Conservation (phyloP, 2,329 filamentous ascomycete species). For the Arachnopeziza araneosa region DNA sequence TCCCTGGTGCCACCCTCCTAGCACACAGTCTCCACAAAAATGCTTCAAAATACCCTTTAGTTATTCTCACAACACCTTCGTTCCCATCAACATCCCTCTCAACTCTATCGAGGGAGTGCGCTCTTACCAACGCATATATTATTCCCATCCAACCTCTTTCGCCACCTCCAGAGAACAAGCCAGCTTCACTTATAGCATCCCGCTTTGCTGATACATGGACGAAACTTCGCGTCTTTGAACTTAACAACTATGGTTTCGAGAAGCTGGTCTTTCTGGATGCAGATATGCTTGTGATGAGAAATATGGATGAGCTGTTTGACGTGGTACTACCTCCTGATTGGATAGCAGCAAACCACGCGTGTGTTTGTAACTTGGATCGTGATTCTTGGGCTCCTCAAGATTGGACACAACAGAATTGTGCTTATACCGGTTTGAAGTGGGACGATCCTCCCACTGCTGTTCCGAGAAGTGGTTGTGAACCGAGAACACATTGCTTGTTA, state of each 20-base stretch:
- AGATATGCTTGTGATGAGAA: slow-evolving; percentile 74
- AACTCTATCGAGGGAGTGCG: slow-evolving; percentile 53
- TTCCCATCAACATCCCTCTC: slow-evolving; percentile 50
- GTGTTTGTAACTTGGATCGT: slow-evolving; percentile 73
- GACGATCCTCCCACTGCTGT: slow-evolving; percentile 29
- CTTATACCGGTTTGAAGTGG: slow-evolving; percentile 42
- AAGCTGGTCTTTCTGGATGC: slow-evolving; percentile 77
- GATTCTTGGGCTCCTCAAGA: slow-evolving; percentile 69
- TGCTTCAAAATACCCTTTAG: slow-evolving; percentile 64
- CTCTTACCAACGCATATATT: slow-evolving; percentile 60
- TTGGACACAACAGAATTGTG: slow-evolving; percentile 55
- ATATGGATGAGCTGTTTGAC: slow-evolving; percentile 88
- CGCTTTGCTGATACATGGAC: slow-evolving; percentile 86
- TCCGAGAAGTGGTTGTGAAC: slow-evolving; percentile 18
- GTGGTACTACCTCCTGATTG: slow-evolving; percentile 62
- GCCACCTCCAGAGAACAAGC: slow-evolving; percentile 45
- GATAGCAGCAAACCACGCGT: slow-evolving; percentile 77
- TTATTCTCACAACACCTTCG: slow-evolving; percentile 72
- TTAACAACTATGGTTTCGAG: slow-evolving; percentile 57
- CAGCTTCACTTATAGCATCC: slow-evolving; percentile 58
- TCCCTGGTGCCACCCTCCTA: slow-evolving; percentile 73
- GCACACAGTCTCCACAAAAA: slow-evolving; percentile 64
- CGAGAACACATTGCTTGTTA: slow-evolving; percentile 39
- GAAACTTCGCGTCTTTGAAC: slow-evolving; percentile 72
- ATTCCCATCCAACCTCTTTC: slow-evolving; percentile 65